Evolutionary conservation across 352 stramenopile genomes (phyloP), one percentile per base, ranked within the genome.

Genomic region (Globisporangium parvum): DNA sequence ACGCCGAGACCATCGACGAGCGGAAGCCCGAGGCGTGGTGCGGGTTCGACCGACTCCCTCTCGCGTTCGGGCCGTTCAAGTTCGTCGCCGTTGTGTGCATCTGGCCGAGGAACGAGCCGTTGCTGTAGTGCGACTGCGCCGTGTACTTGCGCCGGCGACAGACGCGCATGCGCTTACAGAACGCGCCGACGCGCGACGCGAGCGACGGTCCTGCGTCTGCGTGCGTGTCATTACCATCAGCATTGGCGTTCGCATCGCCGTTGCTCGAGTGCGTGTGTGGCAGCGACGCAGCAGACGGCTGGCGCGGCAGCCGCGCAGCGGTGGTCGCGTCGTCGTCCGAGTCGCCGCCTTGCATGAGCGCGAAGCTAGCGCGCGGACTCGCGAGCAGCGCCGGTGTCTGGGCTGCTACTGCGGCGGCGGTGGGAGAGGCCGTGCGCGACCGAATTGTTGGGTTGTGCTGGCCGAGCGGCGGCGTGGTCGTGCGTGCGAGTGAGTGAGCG

Each of bases 291-390:
- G 39, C 39, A 17, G 39, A 44, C 14, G 14, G 39, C 39, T 44
- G 39, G 39, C 12, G 14, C 14, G 6, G 39, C 17, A 20, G 39
- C 15, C 17, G 39, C 39, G 39, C 39, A 18, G 24, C 17, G 24
- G 4, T 37, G 31, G 8, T 37, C 6, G 31, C 12, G 31, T 37
- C 6, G 31, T 37, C 31, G 31, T 37, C 23, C 48, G 48, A 24
- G 20, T 47, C 50, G 50, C 15, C 24, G 24, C 26, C 33, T 12
- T 28, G 50, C 50, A 55, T 55, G 50, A 55, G 50, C 37, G 24
- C 50, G 50, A 47, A 55, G 37, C 50, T 55, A 40, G 50, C 33
- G 50, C 50, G 50, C 33, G 50, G 50, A 46, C 50, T 55, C 50
- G 35, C 50, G 33, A 55, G 50, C 50, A 55, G 20, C 50, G 50